Base-by-base conservation (phyloP, 2,329 filamentous ascomycete species). In the Mollisia scopiformis region DNA sequence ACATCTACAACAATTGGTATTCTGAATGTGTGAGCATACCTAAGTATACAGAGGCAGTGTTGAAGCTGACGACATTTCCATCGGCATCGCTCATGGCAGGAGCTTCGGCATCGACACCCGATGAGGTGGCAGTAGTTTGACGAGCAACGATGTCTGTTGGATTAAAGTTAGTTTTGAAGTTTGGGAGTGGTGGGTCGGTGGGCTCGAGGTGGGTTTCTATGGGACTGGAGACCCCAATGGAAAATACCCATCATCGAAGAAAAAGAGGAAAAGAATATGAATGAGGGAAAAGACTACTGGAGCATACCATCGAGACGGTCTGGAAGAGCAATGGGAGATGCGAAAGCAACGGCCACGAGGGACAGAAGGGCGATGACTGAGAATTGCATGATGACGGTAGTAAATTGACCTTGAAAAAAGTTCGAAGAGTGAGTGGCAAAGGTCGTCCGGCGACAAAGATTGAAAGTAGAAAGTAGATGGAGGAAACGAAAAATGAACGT, bases 391-490 rank as follows among this genome's bases (percentile, higher is more conserved):
- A 49, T 69, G 62, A 61, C 66, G 60, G 57, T 63, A 33, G 30
- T 16, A 59, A 28, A 56, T 61, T 37, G 49, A 47, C 59, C 16
- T 56, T 65, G 61, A 31, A 60, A 25, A n/a, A 55, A 62, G 31
- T 37, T 21, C 49, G 50, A 37, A 53, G 46, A 55, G 37, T 39
- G 59, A 57, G 50, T 51, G 50, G 37, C 25, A 63, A 65, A 59
- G 61, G 69, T 72, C 70, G 69, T 67, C 69, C 68, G 69, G 70
- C 69, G 69, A 71, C 69, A 71, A 64, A 31, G 55, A 60, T 63
- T 59, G 55, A 47, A 62, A 55, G 55, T 62, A 63, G 55, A 50
- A 61, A 62, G 54, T 54, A 61, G 59, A 59, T 55, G 55, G 51
- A 57, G 50, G 47, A 50, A 55, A 64, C 59, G 58, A 57, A 64